Evolutionary conservation across 495 filamentous ascomycete genomes (phyloP).

Genomic region (Daldinia childiae): DNA sequence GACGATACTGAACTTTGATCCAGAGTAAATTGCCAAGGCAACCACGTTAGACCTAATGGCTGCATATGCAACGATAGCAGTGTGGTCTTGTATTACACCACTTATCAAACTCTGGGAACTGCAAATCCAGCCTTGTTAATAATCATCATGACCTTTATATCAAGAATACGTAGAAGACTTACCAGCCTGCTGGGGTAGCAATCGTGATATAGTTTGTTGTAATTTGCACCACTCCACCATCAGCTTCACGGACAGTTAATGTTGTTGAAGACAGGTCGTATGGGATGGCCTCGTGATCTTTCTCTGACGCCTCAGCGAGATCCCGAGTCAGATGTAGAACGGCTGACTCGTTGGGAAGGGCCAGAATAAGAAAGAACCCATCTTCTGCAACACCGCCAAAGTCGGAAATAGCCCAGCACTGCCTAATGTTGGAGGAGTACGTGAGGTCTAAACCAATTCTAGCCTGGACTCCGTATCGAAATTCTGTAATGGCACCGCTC

Average conservation of each 20-base stretch:
- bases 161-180: slow-evolving; percentile 26
- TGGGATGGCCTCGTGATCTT: slow-evolving; percentile 51
- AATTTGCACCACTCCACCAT: slow-evolving; percentile 61
- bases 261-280: slow-evolving; percentile 65
- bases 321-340: slow-evolving; percentile 52
- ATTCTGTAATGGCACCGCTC: slow-evolving; percentile 72
- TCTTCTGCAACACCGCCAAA: slow-evolving; percentile 21
- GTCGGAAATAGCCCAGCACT: slow-evolving; percentile 56
- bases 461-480: slow-evolving; percentile 76
- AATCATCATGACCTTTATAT: slow-evolving; percentile 14
- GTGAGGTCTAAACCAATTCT: slow-evolving; percentile 66
- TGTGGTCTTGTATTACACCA: slow-evolving; percentile 39
- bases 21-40: slow-evolving; percentile 49
- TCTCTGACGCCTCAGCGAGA: slow-evolving; percentile 47
- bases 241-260: slow-evolving; percentile 55
- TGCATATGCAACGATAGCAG: slow-evolving; percentile 47
- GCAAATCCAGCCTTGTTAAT: slow-evolving; percentile 7
- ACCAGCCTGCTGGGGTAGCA: slow-evolving; percentile 38
- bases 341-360: slow-evolving; percentile 56
- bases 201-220: slow-evolving; percentile 61
- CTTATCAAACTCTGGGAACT: slow-evolving; percentile 44
- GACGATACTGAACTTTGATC: slow-evolving; percentile 46
- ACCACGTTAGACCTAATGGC: slow-evolving; percentile 44
- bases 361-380: slow-evolving; percentile 58
- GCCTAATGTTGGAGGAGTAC: slow-evolving; percentile 52